phyloP scores from a whole-genome alignment of 805 yeast genomes.

The Cyberlindnera subsufficiens region DNA sequence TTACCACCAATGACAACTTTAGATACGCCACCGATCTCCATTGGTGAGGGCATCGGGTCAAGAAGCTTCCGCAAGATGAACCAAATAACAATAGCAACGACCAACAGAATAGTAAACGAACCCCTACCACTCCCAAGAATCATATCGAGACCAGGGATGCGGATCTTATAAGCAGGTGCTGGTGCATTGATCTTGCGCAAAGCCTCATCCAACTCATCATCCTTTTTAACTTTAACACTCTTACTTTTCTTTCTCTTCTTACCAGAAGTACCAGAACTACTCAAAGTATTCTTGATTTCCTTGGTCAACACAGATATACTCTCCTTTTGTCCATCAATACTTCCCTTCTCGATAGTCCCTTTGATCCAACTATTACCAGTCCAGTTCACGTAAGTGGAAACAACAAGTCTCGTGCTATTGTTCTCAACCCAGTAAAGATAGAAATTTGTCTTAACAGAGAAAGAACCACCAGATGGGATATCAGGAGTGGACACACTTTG shows the following conservation, averaged over 20 bases:
- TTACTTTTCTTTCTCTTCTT: conserved; percentile 15
- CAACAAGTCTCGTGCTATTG: conserved; percentile 46
- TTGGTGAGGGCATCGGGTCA: not conserved
- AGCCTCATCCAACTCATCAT: not conserved
- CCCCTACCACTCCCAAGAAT: not conserved
- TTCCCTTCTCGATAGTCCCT: conserved; percentile 69
- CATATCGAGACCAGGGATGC: not conserved
- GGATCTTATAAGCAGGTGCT: conserved; percentile 2
- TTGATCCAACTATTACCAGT: conserved; percentile 72
- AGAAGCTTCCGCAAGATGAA: not conserved
- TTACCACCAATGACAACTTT: conserved; percentile 20
- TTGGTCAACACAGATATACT: conserved; percentile 40
- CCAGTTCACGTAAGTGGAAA: conserved; percentile 63
- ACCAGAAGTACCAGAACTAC: conserved; percentile 8
- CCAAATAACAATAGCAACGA: not conserved
- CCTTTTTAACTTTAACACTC: conserved; percentile 4
- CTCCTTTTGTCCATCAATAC: conserved; percentile 69
- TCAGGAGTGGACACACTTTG: conserved; percentile 77
- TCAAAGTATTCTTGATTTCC: conserved; percentile 30
- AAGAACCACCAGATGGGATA: conserved; percentile 82
- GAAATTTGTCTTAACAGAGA: conserved; percentile 54
- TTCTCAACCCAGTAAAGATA: conserved; percentile 59
- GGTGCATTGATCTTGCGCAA: not conserved
- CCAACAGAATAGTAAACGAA: not conserved
- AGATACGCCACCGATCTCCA: conserved; percentile 2